phyloP scores from a whole-genome alignment of 73 alveolate species.

The Blepharisma japonicum region DNA sequence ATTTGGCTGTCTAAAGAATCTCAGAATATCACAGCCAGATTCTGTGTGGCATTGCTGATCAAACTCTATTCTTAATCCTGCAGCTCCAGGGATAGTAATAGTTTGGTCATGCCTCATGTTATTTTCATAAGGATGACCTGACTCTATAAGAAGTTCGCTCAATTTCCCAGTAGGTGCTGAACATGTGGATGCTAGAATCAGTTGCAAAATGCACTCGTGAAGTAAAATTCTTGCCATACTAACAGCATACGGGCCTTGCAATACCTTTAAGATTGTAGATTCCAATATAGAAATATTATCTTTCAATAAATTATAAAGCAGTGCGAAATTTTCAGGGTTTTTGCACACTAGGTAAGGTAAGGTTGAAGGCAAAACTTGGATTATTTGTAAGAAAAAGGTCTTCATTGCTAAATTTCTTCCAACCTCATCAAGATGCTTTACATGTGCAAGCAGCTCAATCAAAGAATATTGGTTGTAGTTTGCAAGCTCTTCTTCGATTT shows the following conservation, averaged over 20 bases:
- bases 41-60: conserved; percentile 31
- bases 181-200: conserved; percentile 18
- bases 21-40: conserved; percentile 20
- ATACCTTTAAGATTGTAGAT: neutral
- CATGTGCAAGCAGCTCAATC: conserved; percentile 11
- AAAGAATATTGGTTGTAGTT: conserved; percentile 2
- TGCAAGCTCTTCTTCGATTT: conserved; percentile 8
- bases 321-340: conserved; percentile 25
- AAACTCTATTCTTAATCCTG: conserved; percentile 21
- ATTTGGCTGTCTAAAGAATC: conserved; percentile 26
- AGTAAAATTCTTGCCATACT: conserved; percentile 1
- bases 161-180: conserved; percentile 30
- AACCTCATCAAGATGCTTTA: conserved; percentile 3
- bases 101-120: conserved; percentile 32
- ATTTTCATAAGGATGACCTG: conserved; percentile 31
- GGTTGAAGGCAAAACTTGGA: conserved; percentile 21
- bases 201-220: conserved; percentile 15
- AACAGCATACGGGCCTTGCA: neutral
- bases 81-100: conserved; percentile 32
- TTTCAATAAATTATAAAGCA: neutral
- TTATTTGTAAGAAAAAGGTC: conserved; percentile 20
- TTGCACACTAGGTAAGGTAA: conserved; percentile 19
- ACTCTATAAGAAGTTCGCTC: conserved; percentile 20
- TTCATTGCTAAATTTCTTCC: conserved; percentile 22
- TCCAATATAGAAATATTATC: conserved; percentile 16